phyloP scores from a whole-genome alignment of 371 early-diverging fungal species.

The Mucor lusitanicus region DNA sequence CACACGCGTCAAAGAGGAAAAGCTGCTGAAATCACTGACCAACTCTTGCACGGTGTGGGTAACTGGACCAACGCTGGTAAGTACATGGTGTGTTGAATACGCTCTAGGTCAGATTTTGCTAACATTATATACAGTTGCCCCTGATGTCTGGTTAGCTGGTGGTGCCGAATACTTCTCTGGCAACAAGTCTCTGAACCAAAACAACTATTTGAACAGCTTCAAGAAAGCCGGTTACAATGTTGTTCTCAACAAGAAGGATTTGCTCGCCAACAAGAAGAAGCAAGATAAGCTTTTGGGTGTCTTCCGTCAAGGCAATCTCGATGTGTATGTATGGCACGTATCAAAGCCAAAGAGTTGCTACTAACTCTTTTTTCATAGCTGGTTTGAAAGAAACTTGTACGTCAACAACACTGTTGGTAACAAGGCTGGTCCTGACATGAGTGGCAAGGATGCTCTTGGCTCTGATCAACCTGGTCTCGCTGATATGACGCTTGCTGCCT shows the following conservation, averaged over 20 bases:
- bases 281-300: slow-evolving; percentile 67
- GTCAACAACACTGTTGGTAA: slow-evolving; percentile 54
- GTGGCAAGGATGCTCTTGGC: slow-evolving; percentile 50
- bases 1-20: slow-evolving; percentile 64
- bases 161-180: slow-evolving; percentile 64
- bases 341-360: no score
- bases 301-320: slow-evolving; percentile 65
- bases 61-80: slow-evolving; percentile 48
- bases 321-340: slow-evolving; percentile 40
- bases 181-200: slow-evolving; percentile 51
- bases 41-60: slow-evolving; percentile 59
- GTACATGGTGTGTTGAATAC: no score
- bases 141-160: slow-evolving; percentile 74
- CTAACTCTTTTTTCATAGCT: slow-evolving; percentile 21
- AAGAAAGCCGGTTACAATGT: slow-evolving; percentile 62
- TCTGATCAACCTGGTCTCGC: slow-evolving; percentile 68
- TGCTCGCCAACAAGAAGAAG: slow-evolving; percentile 51
- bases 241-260: slow-evolving; percentile 51
- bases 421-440: slow-evolving; percentile 52
- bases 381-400: slow-evolving; percentile 71
- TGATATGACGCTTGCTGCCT: slow-evolving; percentile 72
- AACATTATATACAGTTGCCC: slow-evolving; percentile 52
- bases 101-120: no score
- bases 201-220: slow-evolving; percentile 59
- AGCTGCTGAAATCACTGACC: slow-evolving; percentile 62